These are phyloP conservation scores for Backusella australiensis DNA, from an alignment of 192 early-diverging fungal species.

Conservation along the genomic window DNA sequence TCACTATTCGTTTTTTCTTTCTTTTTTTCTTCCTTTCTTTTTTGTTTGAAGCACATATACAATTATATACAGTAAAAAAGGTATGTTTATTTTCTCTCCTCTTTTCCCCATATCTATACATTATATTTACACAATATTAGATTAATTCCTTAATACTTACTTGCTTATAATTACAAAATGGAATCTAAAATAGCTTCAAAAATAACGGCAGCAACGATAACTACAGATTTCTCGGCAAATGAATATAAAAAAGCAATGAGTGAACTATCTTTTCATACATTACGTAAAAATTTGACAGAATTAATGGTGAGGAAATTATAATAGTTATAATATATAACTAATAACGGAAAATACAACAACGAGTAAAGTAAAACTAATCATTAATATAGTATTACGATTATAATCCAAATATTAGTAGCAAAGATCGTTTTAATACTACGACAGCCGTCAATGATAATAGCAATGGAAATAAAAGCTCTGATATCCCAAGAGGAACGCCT, in stretches of 20 bases:
- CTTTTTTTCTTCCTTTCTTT: not conserved
- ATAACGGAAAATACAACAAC: not conserved
- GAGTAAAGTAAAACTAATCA: not conserved
- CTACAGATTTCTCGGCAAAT: not conserved
- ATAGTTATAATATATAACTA: not conserved
- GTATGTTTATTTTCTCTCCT: not conserved
- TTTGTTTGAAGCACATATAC: not conserved
- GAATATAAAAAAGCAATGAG: conserved; percentile 1
- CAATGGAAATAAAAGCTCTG: not conserved
- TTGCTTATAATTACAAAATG: not conserved
- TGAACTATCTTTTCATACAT: conserved; percentile 1
- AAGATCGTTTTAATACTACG: not conserved
- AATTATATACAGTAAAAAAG: not conserved
- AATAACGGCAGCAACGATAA: not conserved
- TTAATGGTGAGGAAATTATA: conserved; percentile 1
- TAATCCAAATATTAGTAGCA: not conserved
- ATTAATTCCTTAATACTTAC: not conserved
- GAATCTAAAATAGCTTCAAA: not conserved
- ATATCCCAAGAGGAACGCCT: not conserved
- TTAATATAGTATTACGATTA: not conserved
- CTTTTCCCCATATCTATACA: not conserved
- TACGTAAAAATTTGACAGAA: not conserved
- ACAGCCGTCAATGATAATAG: not conserved
- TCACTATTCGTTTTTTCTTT: not conserved
- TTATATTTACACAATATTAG: not conserved